Conservation (phyloP, 345 rosid genomes). For the Hibiscus trionum region DNA sequence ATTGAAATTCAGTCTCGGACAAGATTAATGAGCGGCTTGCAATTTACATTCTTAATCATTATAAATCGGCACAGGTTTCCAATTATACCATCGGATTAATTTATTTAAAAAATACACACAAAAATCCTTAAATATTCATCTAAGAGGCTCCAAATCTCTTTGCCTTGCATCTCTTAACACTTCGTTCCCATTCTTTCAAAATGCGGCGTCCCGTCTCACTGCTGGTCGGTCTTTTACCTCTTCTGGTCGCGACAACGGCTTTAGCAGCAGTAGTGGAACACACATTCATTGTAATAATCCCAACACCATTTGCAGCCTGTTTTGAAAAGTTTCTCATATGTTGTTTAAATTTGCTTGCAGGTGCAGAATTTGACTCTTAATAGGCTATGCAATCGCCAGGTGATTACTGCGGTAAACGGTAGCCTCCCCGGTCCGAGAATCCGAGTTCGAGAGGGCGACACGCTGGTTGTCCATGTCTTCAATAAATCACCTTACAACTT, state of each 20-base stretch:
- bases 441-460: conserved; percentile 1
- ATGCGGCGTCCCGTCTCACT: background rate
- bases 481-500: background rate
- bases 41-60: too few species aligned
- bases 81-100: background rate
- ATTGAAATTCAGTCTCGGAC: too few species aligned
- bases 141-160: background rate
- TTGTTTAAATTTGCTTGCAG: background rate
- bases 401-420: conserved; percentile 5
- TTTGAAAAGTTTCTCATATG: background rate
- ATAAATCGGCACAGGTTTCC: too few species aligned
- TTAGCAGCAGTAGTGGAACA: background rate
- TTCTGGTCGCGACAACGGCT: background rate
- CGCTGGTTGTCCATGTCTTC: background rate
- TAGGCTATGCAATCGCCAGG: background rate
- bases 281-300: background rate
- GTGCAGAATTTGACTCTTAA: background rate
- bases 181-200: background rate
- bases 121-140: background rate
- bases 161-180: background rate
- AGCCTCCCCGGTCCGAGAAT: background rate
- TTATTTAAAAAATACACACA: background rate
- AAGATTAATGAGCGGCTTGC: too few species aligned
- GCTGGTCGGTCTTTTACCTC: background rate
- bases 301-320: background rate